A percentile compares a stretch with the other conserved stretches of the same genome.
Evolutionary conservation across 371 early-diverging fungal genomes (phyloP).

Genomic region (Fennellomyces sp.): DNA sequence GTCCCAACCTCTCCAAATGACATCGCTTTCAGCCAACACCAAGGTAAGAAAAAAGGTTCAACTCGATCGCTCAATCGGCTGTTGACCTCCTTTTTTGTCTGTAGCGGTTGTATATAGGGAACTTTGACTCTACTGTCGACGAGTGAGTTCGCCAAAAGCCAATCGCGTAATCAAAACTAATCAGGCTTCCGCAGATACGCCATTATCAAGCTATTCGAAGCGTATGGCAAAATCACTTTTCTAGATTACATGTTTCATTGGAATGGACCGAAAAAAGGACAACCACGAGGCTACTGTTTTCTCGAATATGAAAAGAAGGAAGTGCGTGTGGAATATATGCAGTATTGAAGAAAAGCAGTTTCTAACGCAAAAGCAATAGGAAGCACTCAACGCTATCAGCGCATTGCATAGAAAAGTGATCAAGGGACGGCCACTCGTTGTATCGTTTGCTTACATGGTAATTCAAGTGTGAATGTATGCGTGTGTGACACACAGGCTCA

Average conservation of each 20-base stretch:
- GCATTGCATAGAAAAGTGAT: conserved; percentile 55
- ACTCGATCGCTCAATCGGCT: too few species aligned
- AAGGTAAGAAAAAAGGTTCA: too few species aligned
- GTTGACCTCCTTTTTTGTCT: too few species aligned
- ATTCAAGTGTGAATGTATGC: neutral
- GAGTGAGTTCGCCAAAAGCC: conserved; percentile 43
- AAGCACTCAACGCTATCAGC: conserved; percentile 58
- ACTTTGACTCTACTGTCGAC: conserved; percentile 59
- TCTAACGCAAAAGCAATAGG: conserved; percentile 19
- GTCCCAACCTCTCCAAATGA: too few species aligned
- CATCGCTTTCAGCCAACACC: too few species aligned
- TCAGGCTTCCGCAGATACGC: conserved; percentile 46
- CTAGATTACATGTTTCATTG: conserved; percentile 66
- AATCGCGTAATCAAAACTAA: neutral
- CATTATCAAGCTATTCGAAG: conserved; percentile 65
- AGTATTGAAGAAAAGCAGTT: neutral
- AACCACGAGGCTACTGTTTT: conserved; percentile 70
- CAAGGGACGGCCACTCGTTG: conserved; percentile 52
- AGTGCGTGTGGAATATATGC: conserved; percentile 17
- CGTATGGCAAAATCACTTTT: conserved; percentile 68
- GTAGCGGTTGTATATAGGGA: conserved; percentile 64
- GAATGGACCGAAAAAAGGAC: conserved; percentile 63
- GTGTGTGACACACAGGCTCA: neutral
- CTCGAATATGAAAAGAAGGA: conserved; percentile 60
- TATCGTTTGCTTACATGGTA: conserved; percentile 63